phyloP scores from a whole-genome alignment of 2,329 filamentous ascomycete genomes.

The Cladosporium sp. region DNA sequence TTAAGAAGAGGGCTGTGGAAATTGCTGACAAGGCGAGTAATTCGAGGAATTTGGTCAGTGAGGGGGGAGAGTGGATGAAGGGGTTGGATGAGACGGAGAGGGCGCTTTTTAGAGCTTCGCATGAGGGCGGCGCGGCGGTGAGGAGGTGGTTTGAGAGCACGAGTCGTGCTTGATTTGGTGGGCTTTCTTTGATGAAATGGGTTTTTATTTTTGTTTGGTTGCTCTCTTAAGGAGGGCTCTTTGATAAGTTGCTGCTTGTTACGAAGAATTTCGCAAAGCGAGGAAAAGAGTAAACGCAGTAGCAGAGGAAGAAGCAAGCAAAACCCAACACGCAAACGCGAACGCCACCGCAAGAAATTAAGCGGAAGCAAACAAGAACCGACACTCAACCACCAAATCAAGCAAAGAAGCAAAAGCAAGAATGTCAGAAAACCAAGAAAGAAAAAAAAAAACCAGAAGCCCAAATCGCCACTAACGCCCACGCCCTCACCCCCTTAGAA shows the following conservation, averaged over 20 bases:
- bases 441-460: not conserved
- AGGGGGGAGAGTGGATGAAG: conserved; percentile 74
- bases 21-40: conserved; percentile 83
- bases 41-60: conserved; percentile 24
- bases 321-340: not conserved
- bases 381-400: not conserved
- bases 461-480: not conserved
- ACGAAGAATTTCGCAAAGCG: not conserved
- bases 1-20: conserved; percentile 73
- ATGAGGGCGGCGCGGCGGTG: conserved; percentile 45
- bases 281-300: too few relatives aligned
- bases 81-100: conserved; percentile 90
- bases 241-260: not conserved
- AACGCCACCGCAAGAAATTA: too few relatives aligned
- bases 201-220: not conserved
- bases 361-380: too few relatives aligned
- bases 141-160: conserved; percentile 38
- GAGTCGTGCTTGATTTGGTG: conserved; percentile 13
- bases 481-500: not conserved
- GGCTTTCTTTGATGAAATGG: too few relatives aligned
- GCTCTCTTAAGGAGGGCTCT: not conserved
- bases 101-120: conserved; percentile 47
- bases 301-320: too few relatives aligned
- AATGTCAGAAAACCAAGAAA: not conserved
- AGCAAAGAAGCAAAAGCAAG: not conserved